These are phyloP conservation scores for Picea sitchensis DNA, from an alignment of 75 land plant genomes.

Conservation along the genomic window DNA sequence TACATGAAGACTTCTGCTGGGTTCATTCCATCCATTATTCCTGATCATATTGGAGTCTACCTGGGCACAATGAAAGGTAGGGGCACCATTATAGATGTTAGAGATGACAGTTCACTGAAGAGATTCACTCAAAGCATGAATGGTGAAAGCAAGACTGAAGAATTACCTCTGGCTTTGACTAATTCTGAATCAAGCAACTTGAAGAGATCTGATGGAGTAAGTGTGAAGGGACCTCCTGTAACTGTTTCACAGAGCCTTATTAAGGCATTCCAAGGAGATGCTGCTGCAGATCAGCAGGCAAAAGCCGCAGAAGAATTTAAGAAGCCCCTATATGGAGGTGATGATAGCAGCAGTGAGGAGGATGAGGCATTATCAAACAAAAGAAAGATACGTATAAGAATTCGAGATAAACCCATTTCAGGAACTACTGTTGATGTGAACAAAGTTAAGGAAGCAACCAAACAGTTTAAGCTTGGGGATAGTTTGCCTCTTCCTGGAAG, in stretches of 20 bases:
- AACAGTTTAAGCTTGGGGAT: constrained; percentile 80
- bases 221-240: constrained; percentile 21
- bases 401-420: constrained; percentile 70
- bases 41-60: constrained; percentile 98
- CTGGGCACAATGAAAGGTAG: constrained; percentile 92
- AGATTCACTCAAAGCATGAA: constrained; percentile 25
- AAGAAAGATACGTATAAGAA: constrained; percentile 61
- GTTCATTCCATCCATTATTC: constrained; percentile 83
- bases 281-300: constrained; percentile 70
- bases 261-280: constrained; percentile 20
- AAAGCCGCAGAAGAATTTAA: constrained; percentile 93
- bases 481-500: constrained; percentile 45
- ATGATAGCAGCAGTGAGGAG: constrained; percentile 94
- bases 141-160: constrained; percentile 38
- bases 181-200: constrained; percentile 15
- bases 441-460: constrained; percentile 92
- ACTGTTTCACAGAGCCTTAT: constrained; percentile 40
- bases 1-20: constrained; percentile 95
- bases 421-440: constrained; percentile 75
- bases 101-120: constrained; percentile 76
- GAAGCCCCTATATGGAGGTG: constrained; percentile 68
- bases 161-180: constrained; percentile 13
- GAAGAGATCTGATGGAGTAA: constrained; percentile 17
- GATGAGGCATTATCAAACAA: constrained; percentile 62
- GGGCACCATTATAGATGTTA: constrained; percentile 94